Evolutionary conservation across 208 protist genomes (phyloP).

Genomic region (Crithidia bombi): DNA sequence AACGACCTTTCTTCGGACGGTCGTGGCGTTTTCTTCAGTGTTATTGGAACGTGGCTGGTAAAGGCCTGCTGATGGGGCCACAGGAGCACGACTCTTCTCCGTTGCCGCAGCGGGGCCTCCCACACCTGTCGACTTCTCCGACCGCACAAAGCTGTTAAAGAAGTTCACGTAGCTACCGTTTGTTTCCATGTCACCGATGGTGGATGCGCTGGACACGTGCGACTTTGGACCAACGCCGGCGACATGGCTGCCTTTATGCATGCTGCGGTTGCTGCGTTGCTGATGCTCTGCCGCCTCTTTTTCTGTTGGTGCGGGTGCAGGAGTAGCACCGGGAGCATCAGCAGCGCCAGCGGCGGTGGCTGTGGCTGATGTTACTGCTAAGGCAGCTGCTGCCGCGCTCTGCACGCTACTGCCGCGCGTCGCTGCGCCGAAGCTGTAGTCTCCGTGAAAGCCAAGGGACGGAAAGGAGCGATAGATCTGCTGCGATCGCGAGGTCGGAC

Average conservation of each 20-base stretch:
- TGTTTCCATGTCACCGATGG: constrained; percentile 7
- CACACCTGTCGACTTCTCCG: neutral
- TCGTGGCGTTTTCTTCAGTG: neutral
- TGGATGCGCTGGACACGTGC: constrained; percentile 4
- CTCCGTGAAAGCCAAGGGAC: neutral
- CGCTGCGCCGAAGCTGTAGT: constrained; percentile 9
- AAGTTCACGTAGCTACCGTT: constrained; percentile 21
- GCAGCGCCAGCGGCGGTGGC: neutral
- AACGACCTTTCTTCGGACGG: too few species aligned
- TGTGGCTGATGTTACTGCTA: neutral
- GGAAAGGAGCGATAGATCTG: neutral
- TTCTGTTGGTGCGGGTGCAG: neutral
- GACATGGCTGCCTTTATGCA: neutral
- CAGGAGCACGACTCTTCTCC: too few species aligned
- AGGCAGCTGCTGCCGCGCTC: neutral
- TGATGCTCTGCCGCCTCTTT: neutral
- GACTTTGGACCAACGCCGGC: neutral
- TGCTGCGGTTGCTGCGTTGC: neutral
- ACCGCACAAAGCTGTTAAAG: constrained; percentile 12
- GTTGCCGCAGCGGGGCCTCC: neutral
- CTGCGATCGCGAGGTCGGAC: neutral
- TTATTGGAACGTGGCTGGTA: too few species aligned
- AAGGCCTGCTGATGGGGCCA: too few species aligned
- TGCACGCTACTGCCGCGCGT: neutral
- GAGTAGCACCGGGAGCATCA: too few species aligned